Base-by-base conservation (phyloP, 1,284 basidiomycete genomes). In the Salmacisia buchloeana region DNA sequence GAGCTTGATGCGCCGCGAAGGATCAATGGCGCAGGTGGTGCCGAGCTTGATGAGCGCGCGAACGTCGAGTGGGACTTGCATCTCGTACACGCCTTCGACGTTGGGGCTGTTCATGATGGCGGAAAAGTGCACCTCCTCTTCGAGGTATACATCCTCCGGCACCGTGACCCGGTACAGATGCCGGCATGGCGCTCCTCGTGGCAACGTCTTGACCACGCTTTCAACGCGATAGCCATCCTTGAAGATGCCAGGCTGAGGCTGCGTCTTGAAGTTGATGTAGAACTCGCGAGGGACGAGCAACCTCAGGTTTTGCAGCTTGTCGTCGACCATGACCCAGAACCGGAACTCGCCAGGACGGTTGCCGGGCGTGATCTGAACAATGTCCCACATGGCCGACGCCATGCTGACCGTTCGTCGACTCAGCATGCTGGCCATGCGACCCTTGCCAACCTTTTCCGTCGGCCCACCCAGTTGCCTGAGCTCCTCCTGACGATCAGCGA, bases 1-100 rank as follows among this genome's bases (percentile, higher is more conserved):
- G 59, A 99, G 83, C 2, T 89, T 91, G 72, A 89, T 83, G 33
- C 80, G 74, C 10, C 84, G 84, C 15, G 83, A 81, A 63, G 89
- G 86, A 56, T 87, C 87, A 38, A 89, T 65, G 0, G 84, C 83
- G 76, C 94, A 97, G 1, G 88, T 86, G 64, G 89, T 90, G 1
- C 96, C 96, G 18, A 98, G 83, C 66, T 86, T 87, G 31, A 98
- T 82, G 21, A 98, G 80, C 2, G 89, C 92, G 33, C 96, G 89
- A 62, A 91, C 85, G 45, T 89, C 82, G 12, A 96, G 85, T 1
- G 96, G 92, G 12, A 99, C 84, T 84, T 97, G 92, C 39, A 89
- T 85, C 81, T 99, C 96, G 76, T 89, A 99, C 1, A 97, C 90
- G 1, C 92, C 93, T 71, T 97, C 93, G 7, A 97, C 91, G 76